Base-by-base conservation (phyloP, 768 basidiomycete species). In the Amyloporia xantha region DNA sequence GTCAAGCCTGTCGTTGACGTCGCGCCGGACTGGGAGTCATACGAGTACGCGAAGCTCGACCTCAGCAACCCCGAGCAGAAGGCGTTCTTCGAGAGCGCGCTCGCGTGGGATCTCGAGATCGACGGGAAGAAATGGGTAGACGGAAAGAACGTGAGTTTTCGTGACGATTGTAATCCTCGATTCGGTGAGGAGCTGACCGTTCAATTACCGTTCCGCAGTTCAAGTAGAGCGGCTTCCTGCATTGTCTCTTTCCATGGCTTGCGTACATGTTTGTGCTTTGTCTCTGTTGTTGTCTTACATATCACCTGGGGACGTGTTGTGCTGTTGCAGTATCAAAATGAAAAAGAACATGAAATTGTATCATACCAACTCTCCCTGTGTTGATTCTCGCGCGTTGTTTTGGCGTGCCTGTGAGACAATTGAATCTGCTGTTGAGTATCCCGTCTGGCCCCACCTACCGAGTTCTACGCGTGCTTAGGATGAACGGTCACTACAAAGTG, bases 11-110 rank as follows among this genome's bases (percentile, higher is more conserved):
- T 84, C 50, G 77, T 95, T 35, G 74, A 83, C 7, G 84, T 79
- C 49, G 92, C 91, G 0, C 92, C 94, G 30, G 93, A 95, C 69
- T 94, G 75, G 76, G 95, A 97, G 70, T 87, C 84, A 26, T 98
- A 97, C 71, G 58, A 62, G 2, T 97, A 80, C 76, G 81, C 71
- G 61, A 79, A 76, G 69, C 71, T 98, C 59, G 86, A 96, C 66
- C 67, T 92, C 41, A 70, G 68, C 42, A 84, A 85, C 51, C 73
- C 71, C 23, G 82, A 71, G 15, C 85, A 97, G 60, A 93, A 93
- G 75, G 74, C 74, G 52, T 94, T 87, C 81, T 93, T 98, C 63
- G 91, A 92, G 76, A 86, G 76, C 57, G 89, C 88, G 21, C 79
- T 95, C 58, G 89, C 92, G 41, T 97, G 95, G 95, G 92, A 95